Base-by-base conservation (phyloP, 148 eudicot genomes). In the Fagopyrum esculentum region DNA sequence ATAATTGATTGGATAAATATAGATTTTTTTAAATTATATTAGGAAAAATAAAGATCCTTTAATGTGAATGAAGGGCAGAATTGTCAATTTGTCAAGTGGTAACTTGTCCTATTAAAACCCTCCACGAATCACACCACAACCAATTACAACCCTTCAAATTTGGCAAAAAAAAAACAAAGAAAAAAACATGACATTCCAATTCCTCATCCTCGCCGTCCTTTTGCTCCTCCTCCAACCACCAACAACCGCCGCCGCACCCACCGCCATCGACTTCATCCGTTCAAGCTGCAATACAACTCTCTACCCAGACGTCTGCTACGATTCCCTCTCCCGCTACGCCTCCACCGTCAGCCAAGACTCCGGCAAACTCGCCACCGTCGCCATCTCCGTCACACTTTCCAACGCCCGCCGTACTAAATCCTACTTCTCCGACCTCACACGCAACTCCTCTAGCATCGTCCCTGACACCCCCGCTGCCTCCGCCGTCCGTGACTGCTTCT, bases 281-380 rank as follows among this genome's bases (percentile, higher is more conserved):
- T 77, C 83, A 1, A 88, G 85, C 75, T 92, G 97, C 81, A 77
- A 73, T 57, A 75, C 88, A 29, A 92, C 97, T 13, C 83, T 85
- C 50, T 90, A 92, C 83, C 97, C 91, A 0, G 84, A 83, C 48
- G 43, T 80, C 49, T 92, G 97, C 83, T 86, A 64, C 89, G 47
- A 77, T 77, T 84, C 97, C 61, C 93, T 90, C 72, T 74, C 87
- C 69, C 77, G 81, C 82, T 88, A 87, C 82, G 85, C 95, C 74
- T 69, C 17, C 76, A 71, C 82, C 48, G 82, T 88, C 45, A 85
- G 78, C 26, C 75, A 61, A 2, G 84, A 92, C 82, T 83, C 90
- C 6, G 89, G 83, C 45, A 83, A 76, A 1, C 93, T 92, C 0
- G 95, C 93, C 68, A 83, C 77, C 0, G 73, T 82, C 2, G 89